Evolutionary conservation across 2,329 filamentous ascomycete species (phyloP).

Genomic region (Botryotinia calthae): DNA sequence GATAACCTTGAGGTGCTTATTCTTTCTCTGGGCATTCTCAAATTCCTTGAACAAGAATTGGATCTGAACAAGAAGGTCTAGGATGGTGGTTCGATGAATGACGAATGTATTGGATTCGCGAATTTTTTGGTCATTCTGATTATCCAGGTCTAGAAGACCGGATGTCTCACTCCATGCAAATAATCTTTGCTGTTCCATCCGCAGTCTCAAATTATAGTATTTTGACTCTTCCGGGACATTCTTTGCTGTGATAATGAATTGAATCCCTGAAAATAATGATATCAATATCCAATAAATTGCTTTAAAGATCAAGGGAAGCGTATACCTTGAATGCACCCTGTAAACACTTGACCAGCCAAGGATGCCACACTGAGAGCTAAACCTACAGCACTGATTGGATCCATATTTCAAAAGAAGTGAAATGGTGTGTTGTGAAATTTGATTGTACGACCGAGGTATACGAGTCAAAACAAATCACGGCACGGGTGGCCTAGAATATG

Average conservation of each 20-base stretch:
- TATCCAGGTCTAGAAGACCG: conserved; percentile 46
- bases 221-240: conserved; percentile 49
- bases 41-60: conserved; percentile 49
- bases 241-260: conserved; percentile 48
- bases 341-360: conserved; percentile 48
- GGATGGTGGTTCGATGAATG: conserved; percentile 49
- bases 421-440: conserved; percentile 15
- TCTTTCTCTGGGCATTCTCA: conserved; percentile 43
- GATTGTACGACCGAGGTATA: conserved; percentile 18
- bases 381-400: conserved; percentile 36
- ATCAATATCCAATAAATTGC: conserved; percentile 20
- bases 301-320: conserved; percentile 3
- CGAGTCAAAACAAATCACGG: conserved; percentile 7
- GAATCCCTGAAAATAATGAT: conserved; percentile 41
- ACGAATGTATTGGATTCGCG: conserved; percentile 49
- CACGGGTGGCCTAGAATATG: conserved; percentile 11
- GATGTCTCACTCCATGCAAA: conserved; percentile 52
- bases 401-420: conserved; percentile 26
- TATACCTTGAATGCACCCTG: conserved; percentile 46
- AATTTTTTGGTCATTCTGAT: conserved; percentile 44
- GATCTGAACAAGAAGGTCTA: conserved; percentile 49
- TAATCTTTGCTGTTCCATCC: conserved; percentile 51
- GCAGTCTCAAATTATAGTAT: conserved; percentile 49
- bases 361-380: conserved; percentile 43
- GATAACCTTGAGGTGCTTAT: conserved; percentile 41